Base-by-base conservation (phyloP, 75 land plant genomes). In the Selaginella moellendorffii region DNA sequence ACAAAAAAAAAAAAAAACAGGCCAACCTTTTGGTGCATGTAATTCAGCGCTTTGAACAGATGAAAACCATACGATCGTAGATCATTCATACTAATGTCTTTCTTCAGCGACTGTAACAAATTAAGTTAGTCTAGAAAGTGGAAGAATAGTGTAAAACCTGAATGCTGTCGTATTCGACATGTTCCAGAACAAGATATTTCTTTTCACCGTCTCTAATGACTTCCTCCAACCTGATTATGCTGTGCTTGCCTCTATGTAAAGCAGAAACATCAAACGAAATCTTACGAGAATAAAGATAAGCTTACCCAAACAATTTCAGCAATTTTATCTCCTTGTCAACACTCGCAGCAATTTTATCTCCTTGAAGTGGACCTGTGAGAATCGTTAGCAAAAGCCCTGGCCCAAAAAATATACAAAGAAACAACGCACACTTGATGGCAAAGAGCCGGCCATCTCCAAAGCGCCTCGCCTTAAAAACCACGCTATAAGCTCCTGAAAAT, bases 91-190 rank as follows among this genome's bases (percentile, higher is more conserved):
- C 77, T 63, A 54, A 88, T 83, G 64, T 93, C 96, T 64, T 68
- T 83, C 65, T 77, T 93, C 66, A 93, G 69, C 0, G 83, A 78
- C 95, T 92, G 60, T 23, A 61, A 29, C 42, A 24, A 75, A 22
- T 9, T 20, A 20, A 24, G 5, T n/a, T 52, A 26, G 0, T 26
- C 20, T 5, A 25, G 27, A 66, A 26, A 54, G 8, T 2, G 9
- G 24, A 19, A 56, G 17, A 56, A 8, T 56, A 8, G 19, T 21
- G 25, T 21, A 56, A 56, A 56, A 19, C 98, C 96, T 93, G 95
- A 61, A 88, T 90, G 29, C 83, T 81, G 23, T 93, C 98, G 77
- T 88, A 90, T 54, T 93, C 85, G 56, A 85, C 77, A 70, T 88
- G 81, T 68, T 83, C 83, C n/a, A 93, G 69, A 66, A 93, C 76